Conservation (phyloP, 2,329 filamentous ascomycete genomes). For the Colletotrichum orchidophilum region DNA sequence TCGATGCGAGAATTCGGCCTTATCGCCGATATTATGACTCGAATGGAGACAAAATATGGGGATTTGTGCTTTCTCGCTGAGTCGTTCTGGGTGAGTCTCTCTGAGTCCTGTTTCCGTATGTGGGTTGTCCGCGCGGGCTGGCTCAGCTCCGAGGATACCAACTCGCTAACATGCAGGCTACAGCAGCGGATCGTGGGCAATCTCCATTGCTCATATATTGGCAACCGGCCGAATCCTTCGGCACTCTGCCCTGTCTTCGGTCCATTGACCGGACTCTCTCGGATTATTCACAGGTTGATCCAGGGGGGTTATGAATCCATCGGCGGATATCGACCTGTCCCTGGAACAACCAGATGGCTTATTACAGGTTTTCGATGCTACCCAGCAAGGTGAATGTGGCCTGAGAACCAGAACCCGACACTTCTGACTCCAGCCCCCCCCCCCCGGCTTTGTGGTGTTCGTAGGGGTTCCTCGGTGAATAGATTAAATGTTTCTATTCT, state of each 20-base stretch:
- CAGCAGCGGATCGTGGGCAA: background rate
- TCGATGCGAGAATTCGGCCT: background rate
- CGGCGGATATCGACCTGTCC: background rate
- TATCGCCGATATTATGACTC: constrained; percentile 14
- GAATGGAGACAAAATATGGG: background rate
- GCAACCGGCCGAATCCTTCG: constrained; percentile 19
- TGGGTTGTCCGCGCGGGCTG: background rate
- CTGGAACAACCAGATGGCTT: background rate
- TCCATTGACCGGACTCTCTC: constrained; percentile 3
- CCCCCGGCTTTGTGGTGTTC: background rate
- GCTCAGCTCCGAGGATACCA: background rate
- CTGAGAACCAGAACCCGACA: constrained; percentile 9
- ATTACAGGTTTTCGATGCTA: background rate
- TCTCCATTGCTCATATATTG: constrained; percentile 7
- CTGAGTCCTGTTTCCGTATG: background rate
- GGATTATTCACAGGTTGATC: background rate
- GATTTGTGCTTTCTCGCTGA: too few species aligned
- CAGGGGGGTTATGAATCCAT: background rate
- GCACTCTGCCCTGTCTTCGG: constrained; percentile 10
- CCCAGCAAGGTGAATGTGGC: constrained; percentile 1
- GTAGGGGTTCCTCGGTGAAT: background rate
- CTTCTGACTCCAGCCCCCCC: background rate
- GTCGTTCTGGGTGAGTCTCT: too few species aligned
- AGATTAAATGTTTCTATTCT: constrained; percentile 1
- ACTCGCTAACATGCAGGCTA: background rate